Base-by-base conservation (phyloP, 1,284 basidiomycete species). In the Rhodotorula sp. region DNA sequence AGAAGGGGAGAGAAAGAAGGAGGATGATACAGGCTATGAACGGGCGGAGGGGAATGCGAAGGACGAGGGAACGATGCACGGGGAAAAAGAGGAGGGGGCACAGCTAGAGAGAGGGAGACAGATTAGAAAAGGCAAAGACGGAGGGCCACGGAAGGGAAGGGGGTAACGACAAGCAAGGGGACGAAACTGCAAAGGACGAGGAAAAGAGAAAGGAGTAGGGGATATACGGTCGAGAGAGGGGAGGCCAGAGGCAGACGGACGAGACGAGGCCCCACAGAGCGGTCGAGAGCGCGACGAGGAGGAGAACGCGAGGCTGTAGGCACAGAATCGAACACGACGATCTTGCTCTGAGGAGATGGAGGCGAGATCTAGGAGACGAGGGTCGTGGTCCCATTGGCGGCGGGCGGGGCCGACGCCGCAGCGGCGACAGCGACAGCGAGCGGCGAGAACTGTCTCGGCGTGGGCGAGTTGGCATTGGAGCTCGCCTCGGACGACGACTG, bases 401-500 rank as follows among this genome's bases (percentile, higher is more conserved):
- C 34, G 34, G 34, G 34, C 34, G 34, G 3, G 34, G 34, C 34
- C 34, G 34, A 34, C 2, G 34, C 45, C 0, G 17, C 27, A 1
- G 27, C 25, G 5, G 62, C 7, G 25, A 48, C 27, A 9, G 44
- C 25, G 25, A 44, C 62, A 7, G 45, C n/a, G 7, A 63, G 19
- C 1, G 62, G 62, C 42, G 62, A 63, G n/a, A 55, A 53, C 12
- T 45, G 45, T 45, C 48, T 54, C 19, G 62, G 62, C n/a, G 62
- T 63, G 25, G 62, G 44, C 62, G 62, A 63, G 45, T 63, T 63
- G 25, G 58, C 45, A 16, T 46, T 46, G 25, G 58, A 60, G 13
- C 58, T 48, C 23, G 44, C 45, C 14, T 27, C 58, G 13, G 58
- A 60, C 45, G 58, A 60, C 14, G 45, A 21, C 16, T n/a, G 48